Base-by-base conservation (phyloP, 805 yeast species). In the Cyberlindnera americana region DNA sequence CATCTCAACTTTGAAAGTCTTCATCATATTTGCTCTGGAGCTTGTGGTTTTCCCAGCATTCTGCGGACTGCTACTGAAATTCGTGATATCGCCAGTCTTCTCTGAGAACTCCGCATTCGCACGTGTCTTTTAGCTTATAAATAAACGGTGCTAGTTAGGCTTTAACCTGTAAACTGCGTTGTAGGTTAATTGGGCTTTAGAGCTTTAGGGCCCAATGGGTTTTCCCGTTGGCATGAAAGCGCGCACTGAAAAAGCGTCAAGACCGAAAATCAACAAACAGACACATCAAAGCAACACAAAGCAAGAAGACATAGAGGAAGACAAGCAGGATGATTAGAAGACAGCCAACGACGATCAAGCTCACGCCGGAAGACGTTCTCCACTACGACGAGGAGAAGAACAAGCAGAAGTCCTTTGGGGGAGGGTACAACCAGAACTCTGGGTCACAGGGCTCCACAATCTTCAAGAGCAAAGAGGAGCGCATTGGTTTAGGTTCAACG, bases 1-100 rank as follows among this genome's bases (percentile, higher is more conserved):
- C 9, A 62, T 70, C 16, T 71, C 82, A 24, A 79, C 95, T 3
- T 53, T 80, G 18, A 91, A 90, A 57, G 95, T 91, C 12, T 76
- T 86, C 41, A 52, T 75, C 11, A 72, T 93, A 19, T 83, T 90
- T 54, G 73, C 81, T 5, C 73, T 87, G 34, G 99, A 93, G 57
- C 71, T 89, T 36, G 70, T 84, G n/a, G 67, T 82, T 6, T 91
- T 93, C 65, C 99, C 99, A 1, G 69, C 84, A 0, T 78, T 78
- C 51, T 89, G 97, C 54, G 99, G 99, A 2, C 61, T 77, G 48
- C 72, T 88, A 54, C 59, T 91, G 19, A 90, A 83, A 50, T 65
- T 83, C 43, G 81, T 88, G 3, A 47, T 81, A 4, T 67, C 81
- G 4, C 93, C 95, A 1, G 49, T 83, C 3, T 52, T 78, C 16